Conservation (phyloP, 2,329 filamentous ascomycete genomes). For the Aspergillus ochraceus region DNA sequence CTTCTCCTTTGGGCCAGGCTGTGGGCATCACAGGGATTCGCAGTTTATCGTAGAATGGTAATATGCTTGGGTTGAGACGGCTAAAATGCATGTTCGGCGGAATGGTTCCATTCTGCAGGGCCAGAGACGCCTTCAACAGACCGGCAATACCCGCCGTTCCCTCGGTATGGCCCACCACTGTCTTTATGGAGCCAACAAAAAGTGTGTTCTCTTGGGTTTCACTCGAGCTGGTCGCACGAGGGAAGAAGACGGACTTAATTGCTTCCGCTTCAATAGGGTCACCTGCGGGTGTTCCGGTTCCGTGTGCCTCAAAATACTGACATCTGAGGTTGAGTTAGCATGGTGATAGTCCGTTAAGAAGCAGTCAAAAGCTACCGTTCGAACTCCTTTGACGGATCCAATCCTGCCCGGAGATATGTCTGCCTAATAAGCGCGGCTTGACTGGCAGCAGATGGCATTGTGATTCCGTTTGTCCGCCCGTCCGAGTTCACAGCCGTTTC, state of each 20-base stretch:
- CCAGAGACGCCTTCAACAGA: constrained; percentile 37
- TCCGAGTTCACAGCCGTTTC: constrained; percentile 39
- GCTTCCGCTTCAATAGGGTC: constrained; percentile 32
- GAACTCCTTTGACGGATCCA: constrained; percentile 28
- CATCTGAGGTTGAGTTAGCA: neutral
- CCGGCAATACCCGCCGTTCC: constrained; percentile 33
- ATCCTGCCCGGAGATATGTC: constrained; percentile 40
- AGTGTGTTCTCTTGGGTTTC: constrained; percentile 5
- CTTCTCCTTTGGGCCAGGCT: constrained; percentile 33
- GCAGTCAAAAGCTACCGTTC: neutral
- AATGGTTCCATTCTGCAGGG: constrained; percentile 39
- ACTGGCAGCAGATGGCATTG: constrained; percentile 36
- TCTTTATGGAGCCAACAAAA: constrained; percentile 35
- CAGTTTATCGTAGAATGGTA: constrained; percentile 25
- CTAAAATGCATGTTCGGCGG: constrained; percentile 32
- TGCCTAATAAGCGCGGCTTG: constrained; percentile 42
- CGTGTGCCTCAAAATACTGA: constrained; percentile 47
- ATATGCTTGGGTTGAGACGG: constrained; percentile 25
- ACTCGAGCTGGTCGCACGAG: neutral
- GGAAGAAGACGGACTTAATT: constrained; percentile 10
- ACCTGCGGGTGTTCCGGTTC: constrained; percentile 42
- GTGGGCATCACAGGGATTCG: constrained; percentile 20
- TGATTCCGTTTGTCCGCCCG: constrained; percentile 36
- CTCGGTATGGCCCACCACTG: constrained; percentile 37
- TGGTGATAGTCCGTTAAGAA: neutral